phyloP scores from a whole-genome alignment of 2,329 filamentous ascomycete species.

The Ceratocystis huliohia region DNA sequence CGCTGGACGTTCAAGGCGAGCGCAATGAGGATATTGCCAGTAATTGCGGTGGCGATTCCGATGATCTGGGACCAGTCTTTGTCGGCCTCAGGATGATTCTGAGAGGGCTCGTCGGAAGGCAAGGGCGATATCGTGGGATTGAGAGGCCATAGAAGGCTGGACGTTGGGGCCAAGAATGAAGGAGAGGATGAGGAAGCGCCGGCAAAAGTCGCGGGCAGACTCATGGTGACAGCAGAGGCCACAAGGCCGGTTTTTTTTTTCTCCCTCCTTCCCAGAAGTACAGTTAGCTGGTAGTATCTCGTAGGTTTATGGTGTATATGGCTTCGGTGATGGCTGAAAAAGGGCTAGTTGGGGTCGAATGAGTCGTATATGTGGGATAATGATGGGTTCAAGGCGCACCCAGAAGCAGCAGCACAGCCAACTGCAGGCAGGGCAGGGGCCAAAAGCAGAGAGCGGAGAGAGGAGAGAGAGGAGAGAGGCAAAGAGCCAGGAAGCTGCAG shows the following conservation, averaged over 20 bases:
- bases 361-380: background rate
- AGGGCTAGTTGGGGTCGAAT: no score
- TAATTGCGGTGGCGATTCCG: slow-evolving; percentile 83
- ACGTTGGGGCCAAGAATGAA: background rate
- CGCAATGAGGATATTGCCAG: slow-evolving; percentile 86
- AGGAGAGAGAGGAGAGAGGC: background rate
- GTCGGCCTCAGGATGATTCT: slow-evolving; percentile 27
- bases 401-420: background rate
- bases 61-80: slow-evolving; percentile 83
- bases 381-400: background rate
- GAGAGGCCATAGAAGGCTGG: slow-evolving; percentile 12
- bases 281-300: no score
- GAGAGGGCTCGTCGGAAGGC: slow-evolving; percentile 4
- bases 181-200: background rate
- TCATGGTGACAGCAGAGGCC: slow-evolving; percentile 4
- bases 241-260: background rate
- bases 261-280: no score
- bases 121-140: slow-evolving; percentile 10
- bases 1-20: slow-evolving; percentile 92
- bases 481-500: background rate
- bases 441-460: background rate
- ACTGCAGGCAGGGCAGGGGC: background rate
- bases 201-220: slow-evolving; percentile 1
- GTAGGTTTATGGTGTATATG: no score
- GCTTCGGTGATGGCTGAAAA: no score